Percentiles rank a stretch among this genome's conserved stretches.
phyloP scores from a whole-genome alignment of 495 filamentous ascomycete genomes.

The Hyaloscypha hepaticicola region DNA sequence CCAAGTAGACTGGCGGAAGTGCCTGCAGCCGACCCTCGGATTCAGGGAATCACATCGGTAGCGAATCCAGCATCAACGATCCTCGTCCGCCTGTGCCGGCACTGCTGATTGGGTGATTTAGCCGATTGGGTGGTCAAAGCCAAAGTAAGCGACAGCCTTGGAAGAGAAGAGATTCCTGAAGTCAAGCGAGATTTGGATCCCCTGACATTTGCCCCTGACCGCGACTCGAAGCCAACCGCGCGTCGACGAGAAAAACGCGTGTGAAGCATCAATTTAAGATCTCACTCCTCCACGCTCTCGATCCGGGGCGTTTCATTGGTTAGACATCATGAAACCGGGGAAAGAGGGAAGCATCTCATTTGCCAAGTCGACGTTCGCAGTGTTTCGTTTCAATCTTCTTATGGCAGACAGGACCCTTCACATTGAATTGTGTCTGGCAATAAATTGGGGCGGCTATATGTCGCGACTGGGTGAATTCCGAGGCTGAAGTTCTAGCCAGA shows the following conservation, averaged over 20 bases:
- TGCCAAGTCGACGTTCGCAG: background rate
- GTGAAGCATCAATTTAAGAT: constrained; percentile 6
- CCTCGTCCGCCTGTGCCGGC: background rate
- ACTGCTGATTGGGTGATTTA: background rate
- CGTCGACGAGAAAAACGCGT: constrained; percentile 2
- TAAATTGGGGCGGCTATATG: too few relatives aligned
- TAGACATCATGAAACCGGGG: background rate
- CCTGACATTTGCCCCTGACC: background rate
- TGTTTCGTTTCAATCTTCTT: background rate
- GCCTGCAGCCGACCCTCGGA: background rate
- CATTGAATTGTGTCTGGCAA: background rate
- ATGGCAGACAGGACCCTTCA: background rate
- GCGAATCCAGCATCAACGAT: background rate
- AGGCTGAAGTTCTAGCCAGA: too few relatives aligned
- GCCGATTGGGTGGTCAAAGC: too few relatives aligned
- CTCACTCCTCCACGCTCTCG: background rate
- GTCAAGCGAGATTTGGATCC: background rate
- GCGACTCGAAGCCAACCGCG: background rate
- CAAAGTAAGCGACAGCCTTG: background rate
- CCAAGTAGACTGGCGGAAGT: background rate
- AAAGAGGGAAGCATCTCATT: background rate
- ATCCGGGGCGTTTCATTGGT: background rate
- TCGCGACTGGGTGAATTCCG: too few relatives aligned
- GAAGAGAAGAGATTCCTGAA: background rate
- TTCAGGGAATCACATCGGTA: background rate